Evolutionary conservation across 345 rosid species (phyloP), one percentile per base, ranked within the genome.

Genomic region (Excoecaria agallocha): DNA sequence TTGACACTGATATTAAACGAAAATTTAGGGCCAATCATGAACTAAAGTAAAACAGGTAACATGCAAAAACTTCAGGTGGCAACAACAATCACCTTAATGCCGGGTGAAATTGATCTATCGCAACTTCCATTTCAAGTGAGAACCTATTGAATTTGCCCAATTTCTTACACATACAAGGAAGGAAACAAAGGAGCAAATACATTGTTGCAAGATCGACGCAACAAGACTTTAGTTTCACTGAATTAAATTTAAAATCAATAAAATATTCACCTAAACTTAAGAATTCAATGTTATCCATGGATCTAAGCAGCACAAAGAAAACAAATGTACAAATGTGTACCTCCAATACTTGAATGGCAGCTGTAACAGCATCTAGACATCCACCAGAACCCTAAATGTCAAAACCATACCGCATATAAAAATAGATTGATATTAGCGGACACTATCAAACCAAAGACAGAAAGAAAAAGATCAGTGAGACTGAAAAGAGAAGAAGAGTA

Each of bases 291-390:
- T 3, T 4, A 50, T 48, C 30, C 49, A 70, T 30, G n/a, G 52
- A 20, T 56, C 22, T 57, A 35, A 70, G n/a, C 58, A 57, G 56
- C 43, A 11, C 6, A 56, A 43, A 70, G 7, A 37, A 35, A 35
- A 72, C 3, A 16, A 6, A n/a, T 12, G 61, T 3, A 41, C 74
- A 16, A 6, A n/a, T 12, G 61, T 1, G 37, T 76, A 93, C 98
- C 98, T 95, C 99, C 41, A 95, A 78, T n/a, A 91, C 94, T 84
- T 86, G 85, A 81, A 95, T 86, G 66, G 99, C 99, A 3, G 96
- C 96, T 24, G 89, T 70, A 69, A 89, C 96, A 77, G 99, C 99
- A 73, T 93, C 94, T 11, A 90, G 71, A 62, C 91, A 89, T 57
- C 81, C 81, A 75, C 93, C 89, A 59, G 87, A 77, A 71, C 85